Conservation (phyloP, 202 grass and related monocot genomes). For the Elaeis oleifera region DNA sequence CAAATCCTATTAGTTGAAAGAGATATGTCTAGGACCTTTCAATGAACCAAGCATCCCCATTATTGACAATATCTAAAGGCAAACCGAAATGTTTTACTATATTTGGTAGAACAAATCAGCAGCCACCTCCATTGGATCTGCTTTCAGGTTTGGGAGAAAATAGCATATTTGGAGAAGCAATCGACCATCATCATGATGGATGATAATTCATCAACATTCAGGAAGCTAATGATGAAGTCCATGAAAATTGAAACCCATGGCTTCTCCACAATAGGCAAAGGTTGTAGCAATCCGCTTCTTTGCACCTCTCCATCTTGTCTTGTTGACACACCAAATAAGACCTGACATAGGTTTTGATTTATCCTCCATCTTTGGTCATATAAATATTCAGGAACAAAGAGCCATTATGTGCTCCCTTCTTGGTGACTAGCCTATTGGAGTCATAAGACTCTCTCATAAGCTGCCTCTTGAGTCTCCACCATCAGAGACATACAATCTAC, state of each 20-base stretch:
- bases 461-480: too few relatives aligned
- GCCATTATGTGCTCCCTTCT: too few relatives aligned
- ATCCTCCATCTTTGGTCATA: not conserved
- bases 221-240: not conserved
- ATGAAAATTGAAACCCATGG: not conserved
- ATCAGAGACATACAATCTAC: too few relatives aligned
- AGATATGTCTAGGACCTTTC: not conserved
- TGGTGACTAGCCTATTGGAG: not conserved
- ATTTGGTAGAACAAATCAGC: not conserved
- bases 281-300: not conserved
- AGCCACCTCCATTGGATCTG: too few relatives aligned
- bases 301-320: not conserved
- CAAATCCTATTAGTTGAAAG: not conserved
- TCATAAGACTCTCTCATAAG: not conserved
- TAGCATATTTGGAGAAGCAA: not conserved
- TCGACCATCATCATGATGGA: not conserved
- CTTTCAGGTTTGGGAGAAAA: not conserved
- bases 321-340: not conserved
- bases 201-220: not conserved
- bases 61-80: not conserved
- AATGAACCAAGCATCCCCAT: not conserved
- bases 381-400: accelerated
- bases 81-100: not conserved
- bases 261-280: not conserved
- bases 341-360: not conserved